A percentile compares a stretch with the other conserved stretches of the same genome.
Conservation (phyloP, 2,329 filamentous ascomycete genomes). For the Fusarium pseudoanthophilum region DNA sequence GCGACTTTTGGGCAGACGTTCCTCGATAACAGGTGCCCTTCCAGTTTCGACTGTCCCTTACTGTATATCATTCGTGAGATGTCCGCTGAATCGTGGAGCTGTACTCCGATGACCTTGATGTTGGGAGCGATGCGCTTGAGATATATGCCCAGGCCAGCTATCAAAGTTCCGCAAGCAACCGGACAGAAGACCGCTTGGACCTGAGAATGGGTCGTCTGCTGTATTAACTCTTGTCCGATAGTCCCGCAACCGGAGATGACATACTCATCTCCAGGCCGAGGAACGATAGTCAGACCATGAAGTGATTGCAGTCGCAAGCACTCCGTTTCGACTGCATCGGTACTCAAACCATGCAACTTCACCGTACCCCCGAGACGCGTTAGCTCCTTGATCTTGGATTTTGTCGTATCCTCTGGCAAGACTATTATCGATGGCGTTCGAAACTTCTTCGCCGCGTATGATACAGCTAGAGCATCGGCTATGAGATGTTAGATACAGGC, state of each 20-base stretch:
- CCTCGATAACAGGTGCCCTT: not conserved
- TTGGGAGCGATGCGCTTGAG: not conserved
- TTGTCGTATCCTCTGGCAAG: not conserved
- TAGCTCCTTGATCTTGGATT: not conserved
- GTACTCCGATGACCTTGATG: not conserved
- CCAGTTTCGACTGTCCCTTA: not conserved
- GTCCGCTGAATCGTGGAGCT: not conserved
- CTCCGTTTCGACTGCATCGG: rapidly evolving
- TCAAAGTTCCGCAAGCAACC: not conserved
- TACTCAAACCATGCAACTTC: not conserved
- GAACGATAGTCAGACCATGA: not conserved
- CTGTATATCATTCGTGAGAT: not conserved
- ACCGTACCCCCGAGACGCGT: not conserved
- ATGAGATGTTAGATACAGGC: not conserved
- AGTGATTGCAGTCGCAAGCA: not conserved
- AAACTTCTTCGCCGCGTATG: not conserved
- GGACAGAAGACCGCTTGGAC: not conserved
- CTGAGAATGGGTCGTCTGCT: rapidly evolving
- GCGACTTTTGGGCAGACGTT: not conserved
- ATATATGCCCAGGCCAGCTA: not conserved
- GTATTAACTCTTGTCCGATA: not conserved
- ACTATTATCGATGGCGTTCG: not conserved
- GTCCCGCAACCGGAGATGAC: not conserved
- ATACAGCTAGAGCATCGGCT: not conserved
- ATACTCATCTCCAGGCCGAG: not conserved